phyloP scores from a whole-genome alignment of 2,329 filamentous ascomycete genomes.

The Madurella mycetomatis region DNA sequence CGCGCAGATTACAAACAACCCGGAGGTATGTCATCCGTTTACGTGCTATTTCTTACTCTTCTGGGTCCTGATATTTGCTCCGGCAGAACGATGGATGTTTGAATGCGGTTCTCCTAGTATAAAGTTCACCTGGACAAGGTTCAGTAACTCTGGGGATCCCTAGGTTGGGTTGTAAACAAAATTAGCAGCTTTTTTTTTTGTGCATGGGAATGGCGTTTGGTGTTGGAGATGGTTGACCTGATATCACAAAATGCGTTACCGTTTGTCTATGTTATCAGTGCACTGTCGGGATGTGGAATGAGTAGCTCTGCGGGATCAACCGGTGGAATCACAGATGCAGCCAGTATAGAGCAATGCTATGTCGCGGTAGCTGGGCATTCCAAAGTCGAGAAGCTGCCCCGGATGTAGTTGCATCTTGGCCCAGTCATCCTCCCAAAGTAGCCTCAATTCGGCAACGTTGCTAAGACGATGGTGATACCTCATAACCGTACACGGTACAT shows the following conservation, averaged over 20 bases:
- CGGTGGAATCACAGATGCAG: too few relatives aligned
- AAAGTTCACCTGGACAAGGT: slow-evolving; percentile 4
- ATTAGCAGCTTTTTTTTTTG: slow-evolving; percentile 7
- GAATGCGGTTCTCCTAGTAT: slow-evolving; percentile 30
- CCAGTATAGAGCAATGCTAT: too few relatives aligned
- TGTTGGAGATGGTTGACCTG: slow-evolving; percentile 18
- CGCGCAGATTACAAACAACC: slow-evolving; percentile 62
- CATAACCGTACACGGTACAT: too few relatives aligned
- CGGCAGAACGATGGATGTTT: slow-evolving; percentile 29
- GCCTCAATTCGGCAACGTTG: too few relatives aligned
- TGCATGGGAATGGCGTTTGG: slow-evolving; percentile 25
- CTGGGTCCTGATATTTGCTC: not conserved
- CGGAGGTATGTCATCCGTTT: slow-evolving; percentile 31
- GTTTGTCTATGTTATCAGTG: not conserved
- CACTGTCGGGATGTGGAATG: not conserved
- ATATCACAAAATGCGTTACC: slow-evolving; percentile 3
- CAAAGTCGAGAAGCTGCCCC: too few relatives aligned
- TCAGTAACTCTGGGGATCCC: not conserved
- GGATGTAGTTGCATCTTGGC: too few relatives aligned
- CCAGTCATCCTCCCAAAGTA: too few relatives aligned
- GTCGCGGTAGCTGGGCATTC: too few relatives aligned
- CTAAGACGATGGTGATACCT: too few relatives aligned
- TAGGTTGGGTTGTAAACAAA: not conserved
- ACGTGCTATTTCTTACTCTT: not conserved
- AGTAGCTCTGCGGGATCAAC: too few relatives aligned